Conservation (phyloP, 805 yeast species). For the Pichia heedii region DNA sequence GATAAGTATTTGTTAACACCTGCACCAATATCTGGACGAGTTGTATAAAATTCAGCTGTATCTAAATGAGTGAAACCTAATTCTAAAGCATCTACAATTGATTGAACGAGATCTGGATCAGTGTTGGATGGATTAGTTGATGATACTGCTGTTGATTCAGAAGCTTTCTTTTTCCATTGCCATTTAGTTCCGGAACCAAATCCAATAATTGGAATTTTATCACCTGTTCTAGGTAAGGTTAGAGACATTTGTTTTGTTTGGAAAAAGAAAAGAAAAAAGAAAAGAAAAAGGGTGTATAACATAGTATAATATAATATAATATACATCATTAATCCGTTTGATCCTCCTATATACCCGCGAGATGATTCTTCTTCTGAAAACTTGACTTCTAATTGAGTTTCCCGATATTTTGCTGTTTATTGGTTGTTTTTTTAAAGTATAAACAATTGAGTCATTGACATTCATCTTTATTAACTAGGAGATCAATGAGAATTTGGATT, state of each 20-base stretch:
- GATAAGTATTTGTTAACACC: slow-evolving; percentile 35
- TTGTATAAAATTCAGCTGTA: slow-evolving; percentile 55
- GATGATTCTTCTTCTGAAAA: too few relatives aligned
- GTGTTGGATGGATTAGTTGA: slow-evolving; percentile 11
- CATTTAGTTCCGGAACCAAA: slow-evolving; percentile 56
- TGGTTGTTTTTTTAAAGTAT: too few relatives aligned
- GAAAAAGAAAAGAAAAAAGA: background rate
- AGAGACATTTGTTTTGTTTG: background rate
- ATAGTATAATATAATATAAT: too few relatives aligned
- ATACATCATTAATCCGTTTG: too few relatives aligned
- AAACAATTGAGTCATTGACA: background rate
- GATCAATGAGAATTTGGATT: slow-evolving; percentile 62
- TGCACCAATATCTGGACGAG: slow-evolving; percentile 50
- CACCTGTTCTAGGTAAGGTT: slow-evolving; percentile 10
- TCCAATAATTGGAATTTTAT: slow-evolving; percentile 18
- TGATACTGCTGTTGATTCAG: slow-evolving; percentile 12
- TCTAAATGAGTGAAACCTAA: slow-evolving; percentile 52
- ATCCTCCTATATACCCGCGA: too few relatives aligned
- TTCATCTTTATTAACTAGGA: too few relatives aligned
- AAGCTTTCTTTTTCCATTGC: slow-evolving; percentile 30
- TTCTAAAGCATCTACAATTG: slow-evolving; percentile 37
- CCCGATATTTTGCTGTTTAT: too few relatives aligned
- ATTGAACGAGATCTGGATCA: slow-evolving; percentile 33
- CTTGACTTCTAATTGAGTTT: too few relatives aligned
- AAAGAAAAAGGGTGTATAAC: too few relatives aligned